Conservation (phyloP, 106 monocot species). For the Platanthera guangdongensis region DNA sequence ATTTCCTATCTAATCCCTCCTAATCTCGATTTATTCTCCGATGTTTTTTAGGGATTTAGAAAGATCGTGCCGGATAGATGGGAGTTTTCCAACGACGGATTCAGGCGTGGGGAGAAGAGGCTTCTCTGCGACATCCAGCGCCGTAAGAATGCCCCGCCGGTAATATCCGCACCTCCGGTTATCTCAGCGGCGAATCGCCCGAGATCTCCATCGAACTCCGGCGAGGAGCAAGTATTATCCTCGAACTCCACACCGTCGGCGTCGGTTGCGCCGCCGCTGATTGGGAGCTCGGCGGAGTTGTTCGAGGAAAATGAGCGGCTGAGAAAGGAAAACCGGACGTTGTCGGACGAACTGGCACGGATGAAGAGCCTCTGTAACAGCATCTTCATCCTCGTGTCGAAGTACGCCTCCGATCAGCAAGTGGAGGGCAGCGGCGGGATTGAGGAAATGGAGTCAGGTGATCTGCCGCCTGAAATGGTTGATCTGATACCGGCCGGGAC, state of each 20-base stretch:
- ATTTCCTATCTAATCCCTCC: no score
- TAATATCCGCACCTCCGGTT: neutral
- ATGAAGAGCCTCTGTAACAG: constrained; percentile 57
- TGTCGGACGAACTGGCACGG: constrained; percentile 43
- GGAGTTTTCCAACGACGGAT: constrained; percentile 50
- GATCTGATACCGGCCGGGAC: constrained; percentile 1
- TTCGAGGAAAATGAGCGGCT: constrained; percentile 56
- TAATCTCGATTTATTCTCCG: no score
- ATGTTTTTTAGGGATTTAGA: constrained; percentile 28
- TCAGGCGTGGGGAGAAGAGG: constrained; percentile 31
- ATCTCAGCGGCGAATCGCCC: neutral
- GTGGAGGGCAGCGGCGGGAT: neutral
- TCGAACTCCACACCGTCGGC: constrained; percentile 5
- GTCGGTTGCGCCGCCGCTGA: neutral
- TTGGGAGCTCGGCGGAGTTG: constrained; percentile 27
- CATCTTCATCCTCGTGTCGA: constrained; percentile 46
- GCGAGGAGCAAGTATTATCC: constrained; percentile 17
- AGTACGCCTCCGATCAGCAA: constrained; percentile 19
- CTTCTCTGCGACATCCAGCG: constrained; percentile 46
- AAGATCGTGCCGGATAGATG: constrained; percentile 42
- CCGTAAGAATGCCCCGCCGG: constrained; percentile 14
- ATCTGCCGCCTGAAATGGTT: neutral
- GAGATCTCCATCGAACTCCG: constrained; percentile 17
- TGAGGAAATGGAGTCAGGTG: neutral
- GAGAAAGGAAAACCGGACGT: constrained; percentile 41